Base-by-base conservation (phyloP, 129 eudicot species). In the Escallonia rubra region DNA sequence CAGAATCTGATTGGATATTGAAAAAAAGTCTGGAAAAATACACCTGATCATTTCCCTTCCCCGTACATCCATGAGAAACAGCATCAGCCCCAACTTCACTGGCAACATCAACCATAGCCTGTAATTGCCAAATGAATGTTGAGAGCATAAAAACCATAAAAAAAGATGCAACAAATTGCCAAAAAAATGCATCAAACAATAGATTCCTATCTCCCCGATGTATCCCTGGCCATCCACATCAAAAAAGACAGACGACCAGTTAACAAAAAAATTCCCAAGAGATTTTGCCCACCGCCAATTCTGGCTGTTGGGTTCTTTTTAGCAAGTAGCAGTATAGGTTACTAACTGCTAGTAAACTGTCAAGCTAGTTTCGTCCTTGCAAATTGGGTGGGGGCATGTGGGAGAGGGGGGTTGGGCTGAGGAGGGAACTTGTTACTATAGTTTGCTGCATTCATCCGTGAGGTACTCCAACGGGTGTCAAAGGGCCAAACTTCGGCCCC, bases 71-170 rank as follows among this genome's bases (percentile, higher is more conserved):
- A 79, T 93, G 98, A 39, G 98, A 71, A 80, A 93, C 98, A 34
- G 98, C 98, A 84, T 93, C 98, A 40, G 98, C 98, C 56, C 96
- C 98, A 72, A 93, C 98, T 77, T 93, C 98, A 84, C 71, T 85
- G 54, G 98, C 98, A 41, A 89, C 96, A 82, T 93, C 98, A 57
- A 93, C 98, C 98, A 93, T 93, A n/a, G 98, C 98, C 98, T 93
- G 79, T 51, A 62, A 72, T 59, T 58, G 11, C 41, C 41, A 49
- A 59, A 9, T 12, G 41, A 56, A 43, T 7, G 56, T n/a, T 7
- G 15, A 43, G 57, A 6, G 40, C 2, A 40, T 5, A 46, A 46
- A 46, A 9, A 46, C 50, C 63, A 49, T 7, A 14, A 56, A n/a
- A 54, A 12, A 53, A 64, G 7, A 43, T 10, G 53, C 10, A 52